phyloP scores from a whole-genome alignment of 257 asterid species.

The Solanum gracilifrons region DNA sequence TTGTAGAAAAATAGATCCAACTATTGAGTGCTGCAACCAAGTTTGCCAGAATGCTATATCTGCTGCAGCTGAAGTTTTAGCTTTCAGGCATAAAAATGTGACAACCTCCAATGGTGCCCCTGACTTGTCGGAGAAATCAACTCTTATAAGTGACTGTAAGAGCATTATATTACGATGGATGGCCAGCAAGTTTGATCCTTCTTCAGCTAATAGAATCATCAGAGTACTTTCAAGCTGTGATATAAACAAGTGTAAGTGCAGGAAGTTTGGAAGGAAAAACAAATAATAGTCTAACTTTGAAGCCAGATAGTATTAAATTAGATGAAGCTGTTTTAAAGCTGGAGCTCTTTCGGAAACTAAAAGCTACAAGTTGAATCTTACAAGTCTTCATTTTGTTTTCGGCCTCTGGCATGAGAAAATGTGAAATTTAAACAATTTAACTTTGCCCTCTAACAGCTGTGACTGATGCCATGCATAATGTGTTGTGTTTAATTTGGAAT shows the following conservation, averaged over 20 bases:
- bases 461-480: neutral
- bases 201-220: slow-evolving; percentile 17
- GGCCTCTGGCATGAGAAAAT: neutral
- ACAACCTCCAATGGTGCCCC: neutral
- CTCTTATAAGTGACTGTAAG: slow-evolving; percentile 9
- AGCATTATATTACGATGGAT: slow-evolving; percentile 19
- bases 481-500: neutral
- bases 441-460: neutral
- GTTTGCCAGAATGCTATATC: slow-evolving; percentile 26
- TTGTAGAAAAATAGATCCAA: slow-evolving; percentile 13
- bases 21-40: slow-evolving; percentile 22
- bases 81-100: neutral
- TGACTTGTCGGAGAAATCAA: neutral
- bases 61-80: slow-evolving; percentile 13
- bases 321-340: neutral
- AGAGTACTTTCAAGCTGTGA: slow-evolving; percentile 23
- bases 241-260: slow-evolving; percentile 10
- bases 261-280: no score
- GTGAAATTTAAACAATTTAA: neutral
- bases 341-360: neutral
- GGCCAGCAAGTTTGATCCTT: slow-evolving; percentile 16
- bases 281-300: neutral
- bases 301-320: neutral
- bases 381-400: neutral
- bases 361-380: neutral